A percentile compares a stretch with the other conserved stretches of the same genome.
Conservation (phyloP, 78 protist genomes). For the Cavenderia fasciculata region DNA sequence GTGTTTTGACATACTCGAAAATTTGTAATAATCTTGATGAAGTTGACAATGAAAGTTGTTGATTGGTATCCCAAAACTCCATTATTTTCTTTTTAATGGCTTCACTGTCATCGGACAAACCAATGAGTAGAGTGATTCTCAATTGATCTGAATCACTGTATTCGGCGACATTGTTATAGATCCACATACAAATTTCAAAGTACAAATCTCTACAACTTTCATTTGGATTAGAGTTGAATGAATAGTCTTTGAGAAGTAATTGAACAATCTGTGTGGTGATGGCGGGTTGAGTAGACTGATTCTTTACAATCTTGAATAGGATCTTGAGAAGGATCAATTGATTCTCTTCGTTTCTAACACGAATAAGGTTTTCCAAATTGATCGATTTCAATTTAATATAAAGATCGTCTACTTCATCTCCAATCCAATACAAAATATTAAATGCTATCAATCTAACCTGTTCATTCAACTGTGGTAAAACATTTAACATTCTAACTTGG, state of each 20-base stretch:
- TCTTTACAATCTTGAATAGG: conserved; percentile 21
- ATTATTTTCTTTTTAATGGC: conserved; percentile 32
- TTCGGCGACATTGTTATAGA: background rate
- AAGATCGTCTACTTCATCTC: conserved; percentile 42
- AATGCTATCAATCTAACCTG: conserved; percentile 37
- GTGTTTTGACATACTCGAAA: no score
- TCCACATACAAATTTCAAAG: conserved; percentile 42
- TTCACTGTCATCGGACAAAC: conserved; percentile 63
- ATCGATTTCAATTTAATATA: conserved; percentile 38
- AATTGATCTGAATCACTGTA: background rate
- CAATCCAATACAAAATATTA: conserved; percentile 49
- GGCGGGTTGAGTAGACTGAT: background rate
- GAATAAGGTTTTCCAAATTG: conserved; percentile 38
- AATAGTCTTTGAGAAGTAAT: background rate
- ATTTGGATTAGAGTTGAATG: background rate
- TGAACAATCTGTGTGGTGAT: background rate
- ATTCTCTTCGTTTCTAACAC: conserved; percentile 66
- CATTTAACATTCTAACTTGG: conserved; percentile 15
- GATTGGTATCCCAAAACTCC: conserved; percentile 73
- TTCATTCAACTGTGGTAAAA: conserved; percentile 30
- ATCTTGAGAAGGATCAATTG: conserved; percentile 24
- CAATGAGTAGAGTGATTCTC: conserved; percentile 13
- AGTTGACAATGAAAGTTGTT: conserved; percentile 1
- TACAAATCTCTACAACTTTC: conserved; percentile 40
- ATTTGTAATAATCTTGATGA: conserved; percentile 6